Evolutionary conservation across 2,329 filamentous ascomycete genomes (phyloP), one percentile per base, ranked within the genome.

Genomic region (Diatrype stigma): DNA sequence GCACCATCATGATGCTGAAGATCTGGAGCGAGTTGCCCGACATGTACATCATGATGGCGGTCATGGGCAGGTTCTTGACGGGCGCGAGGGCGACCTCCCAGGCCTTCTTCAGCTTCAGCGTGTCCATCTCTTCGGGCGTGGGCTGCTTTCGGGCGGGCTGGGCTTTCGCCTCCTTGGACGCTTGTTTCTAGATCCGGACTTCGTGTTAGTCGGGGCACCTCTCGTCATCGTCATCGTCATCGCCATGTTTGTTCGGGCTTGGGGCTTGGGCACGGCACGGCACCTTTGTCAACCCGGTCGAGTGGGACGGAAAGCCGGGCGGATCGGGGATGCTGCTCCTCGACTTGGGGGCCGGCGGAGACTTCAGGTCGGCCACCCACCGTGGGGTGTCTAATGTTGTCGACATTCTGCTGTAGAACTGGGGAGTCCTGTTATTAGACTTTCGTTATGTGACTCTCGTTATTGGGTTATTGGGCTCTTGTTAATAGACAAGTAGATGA

Each of bases 1-100:
- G 92, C 17, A 97, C 93, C 92, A 97, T 99, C 90, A 97, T 97
- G 73, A 99, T 97, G 72, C 89, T 95, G 77, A 99, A 99, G 60
- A 99, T 97, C 70, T 99, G 94, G 45, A 99, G 82, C 55, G 90
- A 91, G 75, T 97, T 99, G 64, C 94, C 94, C 30, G 93, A 95
- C 94, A 99, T 99, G 80, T 99, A 99, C 91, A 97, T 97, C 86
- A 96, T 96, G 69, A 99, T 93, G 56, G 87, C 92, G 51, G 95
- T 97, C 94, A 99, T 99, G 52, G 94, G 94, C 45, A 99, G 79
- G 67, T 87, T 86, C 76, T 99, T 99, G 56, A 94, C 87, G 1
- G 94, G 94, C 2, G 87, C 93, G 45, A 99, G 83, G 40, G 94
- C 93, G 42, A 99, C 82, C 72, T 99, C 94, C 94, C 94, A 99